A percentile compares a stretch with the other conserved stretches of the same genome.
Evolutionary conservation across 2,329 filamentous ascomycete genomes (phyloP).

Genomic region (Botryotinia narcissicola): DNA sequence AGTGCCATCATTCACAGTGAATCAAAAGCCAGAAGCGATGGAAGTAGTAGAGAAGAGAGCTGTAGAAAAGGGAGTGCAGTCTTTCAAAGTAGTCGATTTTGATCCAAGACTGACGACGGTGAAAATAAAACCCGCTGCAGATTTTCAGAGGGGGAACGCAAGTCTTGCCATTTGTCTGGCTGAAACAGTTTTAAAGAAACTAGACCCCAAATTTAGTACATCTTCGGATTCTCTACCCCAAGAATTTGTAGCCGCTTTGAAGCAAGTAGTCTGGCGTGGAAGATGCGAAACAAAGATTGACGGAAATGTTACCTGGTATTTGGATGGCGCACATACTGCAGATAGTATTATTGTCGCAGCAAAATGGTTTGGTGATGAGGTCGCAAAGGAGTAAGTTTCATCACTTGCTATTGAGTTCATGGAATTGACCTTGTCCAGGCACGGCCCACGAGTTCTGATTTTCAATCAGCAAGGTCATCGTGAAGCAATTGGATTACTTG

Average conservation of each 20-base stretch:
- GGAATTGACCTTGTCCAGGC: constrained; percentile 26
- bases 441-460: constrained; percentile 58
- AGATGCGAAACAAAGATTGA: constrained; percentile 66
- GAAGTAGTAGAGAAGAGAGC: constrained; percentile 52
- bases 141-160: constrained; percentile 60
- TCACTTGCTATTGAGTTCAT: background rate
- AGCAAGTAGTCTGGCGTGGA: constrained; percentile 73
- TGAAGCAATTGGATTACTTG: constrained; percentile 49
- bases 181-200: constrained; percentile 47
- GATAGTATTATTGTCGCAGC: constrained; percentile 83
- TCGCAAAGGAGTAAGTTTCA: constrained; percentile 30
- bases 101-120: constrained; percentile 47
- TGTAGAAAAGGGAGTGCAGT: constrained; percentile 48
- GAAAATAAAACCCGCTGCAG: constrained; percentile 51
- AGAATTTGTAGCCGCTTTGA: constrained; percentile 70
- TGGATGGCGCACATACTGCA: constrained; percentile 90
- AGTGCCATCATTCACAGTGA: constrained; percentile 55
- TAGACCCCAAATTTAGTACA: constrained; percentile 39
- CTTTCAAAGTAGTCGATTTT: constrained; percentile 46
- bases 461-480: constrained; percentile 77
- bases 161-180: constrained; percentile 52
- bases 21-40: constrained; percentile 48
- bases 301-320: constrained; percentile 70
- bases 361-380: constrained; percentile 70
- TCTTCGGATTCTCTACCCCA: constrained; percentile 43